These are phyloP conservation scores for Claviceps spartinae DNA, from an alignment of 2,329 filamentous ascomycete genomes.

Conservation along the genomic window DNA sequence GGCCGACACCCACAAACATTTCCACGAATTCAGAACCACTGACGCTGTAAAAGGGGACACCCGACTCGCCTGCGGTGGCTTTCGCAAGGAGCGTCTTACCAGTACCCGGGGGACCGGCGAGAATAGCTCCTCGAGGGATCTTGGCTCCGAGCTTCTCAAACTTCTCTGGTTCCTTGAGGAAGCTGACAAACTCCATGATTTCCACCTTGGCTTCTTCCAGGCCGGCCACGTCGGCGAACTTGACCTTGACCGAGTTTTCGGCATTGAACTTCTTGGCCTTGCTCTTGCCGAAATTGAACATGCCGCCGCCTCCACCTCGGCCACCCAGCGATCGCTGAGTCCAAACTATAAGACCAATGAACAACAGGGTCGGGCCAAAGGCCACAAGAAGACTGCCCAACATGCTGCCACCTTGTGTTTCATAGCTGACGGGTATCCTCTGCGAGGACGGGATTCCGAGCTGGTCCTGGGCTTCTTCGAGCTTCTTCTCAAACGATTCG, in stretches of 20 bases:
- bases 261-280: slow-evolving; percentile 96
- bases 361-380: slow-evolving; percentile 75
- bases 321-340: slow-evolving; percentile 62
- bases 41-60: slow-evolving; percentile 95
- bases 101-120: slow-evolving; percentile 94
- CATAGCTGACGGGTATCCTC: slow-evolving; percentile 84
- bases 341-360: slow-evolving; percentile 74
- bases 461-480: slow-evolving; percentile 80
- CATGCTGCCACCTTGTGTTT: slow-evolving; percentile 55
- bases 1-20: slow-evolving; percentile 98
- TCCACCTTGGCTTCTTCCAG: slow-evolving; percentile 97
- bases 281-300: slow-evolving; percentile 94
- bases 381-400: slow-evolving; percentile 58
- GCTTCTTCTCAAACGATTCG: slow-evolving; percentile 77
- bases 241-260: slow-evolving; percentile 90
- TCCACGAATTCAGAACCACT: slow-evolving; percentile 98
- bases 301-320: slow-evolving; percentile 53
- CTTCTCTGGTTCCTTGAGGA: slow-evolving; percentile 82
- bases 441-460: slow-evolving; percentile 76
- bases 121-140: slow-evolving; percentile 90
- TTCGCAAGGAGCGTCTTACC: slow-evolving; percentile 97
- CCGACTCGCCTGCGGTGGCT: slow-evolving; percentile 91
- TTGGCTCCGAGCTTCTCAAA: slow-evolving; percentile 94
- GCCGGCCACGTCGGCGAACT: slow-evolving; percentile 91
- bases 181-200: slow-evolving; percentile 99